Conservation (phyloP, 129 eudicot genomes). For the Sambucus nigra region DNA sequence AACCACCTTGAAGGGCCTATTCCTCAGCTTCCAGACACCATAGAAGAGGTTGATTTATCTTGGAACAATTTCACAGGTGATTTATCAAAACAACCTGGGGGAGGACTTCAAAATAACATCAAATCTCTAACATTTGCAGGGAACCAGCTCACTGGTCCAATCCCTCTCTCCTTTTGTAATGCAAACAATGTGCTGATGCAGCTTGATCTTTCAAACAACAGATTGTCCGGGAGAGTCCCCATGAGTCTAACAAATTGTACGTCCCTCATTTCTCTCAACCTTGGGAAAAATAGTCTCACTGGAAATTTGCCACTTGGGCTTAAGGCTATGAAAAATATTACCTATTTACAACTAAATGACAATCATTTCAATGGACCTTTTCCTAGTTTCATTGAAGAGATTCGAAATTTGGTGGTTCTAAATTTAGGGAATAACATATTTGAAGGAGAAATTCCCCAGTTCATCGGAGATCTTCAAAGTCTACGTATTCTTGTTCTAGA, state of each 20-base stretch:
- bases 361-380: constrained; percentile 7
- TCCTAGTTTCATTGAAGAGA: constrained; percentile 5
- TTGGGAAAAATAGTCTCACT: constrained; percentile 4
- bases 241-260: constrained; percentile 9
- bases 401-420: constrained; percentile 1
- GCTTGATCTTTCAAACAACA: constrained; percentile 13
- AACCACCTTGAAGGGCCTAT: constrained; percentile 13
- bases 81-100: neutral
- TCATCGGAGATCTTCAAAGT: constrained; percentile 5
- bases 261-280: constrained; percentile 8
- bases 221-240: constrained; percentile 3
- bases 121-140: constrained; percentile 7
- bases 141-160: constrained; percentile 5
- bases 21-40: constrained; percentile 3
- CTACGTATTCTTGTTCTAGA: constrained; percentile 9
- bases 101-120: neutral
- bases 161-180: constrained; percentile 6
- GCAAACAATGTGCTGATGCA: neutral
- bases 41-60: constrained; percentile 8
- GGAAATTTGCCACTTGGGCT: constrained; percentile 6
- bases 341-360: constrained; percentile 2
- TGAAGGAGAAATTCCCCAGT: constrained; percentile 10
- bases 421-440: constrained; percentile 13
- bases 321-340: neutral
- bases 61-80: constrained; percentile 2